Base-by-base conservation (phyloP, 1,139 yeast species). In the Hanseniaspora gamundiae region DNA sequence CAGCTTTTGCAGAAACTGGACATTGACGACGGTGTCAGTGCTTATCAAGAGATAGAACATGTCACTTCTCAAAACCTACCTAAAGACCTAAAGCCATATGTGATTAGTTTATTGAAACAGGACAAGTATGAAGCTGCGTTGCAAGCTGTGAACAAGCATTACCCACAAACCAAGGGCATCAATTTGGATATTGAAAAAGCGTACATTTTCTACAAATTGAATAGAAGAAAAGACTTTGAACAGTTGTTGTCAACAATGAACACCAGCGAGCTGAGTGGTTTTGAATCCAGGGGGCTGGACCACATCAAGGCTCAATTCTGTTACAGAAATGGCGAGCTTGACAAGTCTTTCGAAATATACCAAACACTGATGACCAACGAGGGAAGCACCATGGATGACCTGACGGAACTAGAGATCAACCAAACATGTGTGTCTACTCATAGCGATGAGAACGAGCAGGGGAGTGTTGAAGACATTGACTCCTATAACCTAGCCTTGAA, bases 291-390 rank as follows among this genome's bases (percentile, higher is more conserved):
- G 51, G 88, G 86, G 0, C 63, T 84, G 48, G 64, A 71, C 44
- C 95, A 87, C 59, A 71, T 86, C n/a, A 62, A 79, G 49, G 95
- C 96, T 0, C 98, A 88, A 63, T 77, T 78, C 49, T 73, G 72
- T 56, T 86, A 83, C 66, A 79, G 79, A 56, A 60, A 62, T 31
- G 96, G 95, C 8, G 59, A 73, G 19, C 70, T 74, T 52, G 58
- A 56, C 1, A 69, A 71, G 40, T 78, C 95, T 0, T 67, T 73
- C 49, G 58, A 62, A 5, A 52, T 83, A 3, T 86, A 85, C 57
- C 63, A 70, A 42, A 63, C 65, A 4, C 64, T 85, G 45, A 59
- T 75, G 24, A 41, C 53, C 43, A 53, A 47, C 47, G 54, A 48
- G 48, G 47, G 50, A 20, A 45, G 49, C 1, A 43, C 44, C 2